phyloP scores from a whole-genome alignment of 495 filamentous ascomycete species.

The Penicillium argentinense region DNA sequence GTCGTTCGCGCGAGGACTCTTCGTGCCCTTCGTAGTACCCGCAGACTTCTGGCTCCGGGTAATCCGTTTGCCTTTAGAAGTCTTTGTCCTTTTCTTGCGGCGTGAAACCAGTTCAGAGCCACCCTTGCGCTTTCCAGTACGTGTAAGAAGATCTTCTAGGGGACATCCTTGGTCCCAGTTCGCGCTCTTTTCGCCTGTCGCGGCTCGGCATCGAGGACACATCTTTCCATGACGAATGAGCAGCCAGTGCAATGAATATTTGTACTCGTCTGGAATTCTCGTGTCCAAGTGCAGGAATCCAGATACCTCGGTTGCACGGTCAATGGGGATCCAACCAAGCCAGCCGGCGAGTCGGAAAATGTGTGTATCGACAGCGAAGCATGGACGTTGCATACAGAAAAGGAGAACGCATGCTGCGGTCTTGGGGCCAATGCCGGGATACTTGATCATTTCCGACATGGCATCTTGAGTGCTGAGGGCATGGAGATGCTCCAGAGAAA shows the following conservation, averaged over 20 bases:
- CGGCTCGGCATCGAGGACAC: slow-evolving; percentile 74
- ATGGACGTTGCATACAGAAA: slow-evolving; percentile 75
- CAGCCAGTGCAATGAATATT: slow-evolving; percentile 85
- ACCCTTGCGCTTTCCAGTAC: slow-evolving; percentile 42
- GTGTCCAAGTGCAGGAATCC: slow-evolving; percentile 77
- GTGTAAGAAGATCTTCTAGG: slow-evolving; percentile 50
- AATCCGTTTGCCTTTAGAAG: too few relatives aligned
- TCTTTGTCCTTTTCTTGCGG: too few relatives aligned
- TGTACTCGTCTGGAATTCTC: slow-evolving; percentile 86
- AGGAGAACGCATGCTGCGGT: slow-evolving; percentile 83
- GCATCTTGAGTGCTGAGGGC: slow-evolving; percentile 64
- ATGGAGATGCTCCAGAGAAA: slow-evolving; percentile 79
- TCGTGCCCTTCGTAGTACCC: too few relatives aligned
- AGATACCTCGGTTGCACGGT: slow-evolving; percentile 62
- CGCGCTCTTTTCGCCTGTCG: slow-evolving; percentile 41
- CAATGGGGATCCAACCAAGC: slow-evolving; percentile 75
- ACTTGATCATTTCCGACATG: slow-evolving; percentile 70
- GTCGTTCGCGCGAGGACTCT: too few relatives aligned
- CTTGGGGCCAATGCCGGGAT: slow-evolving; percentile 87
- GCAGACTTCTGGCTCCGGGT: too few relatives aligned
- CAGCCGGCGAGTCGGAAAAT: slow-evolving; percentile 79
- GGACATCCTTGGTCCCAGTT: slow-evolving; percentile 51
- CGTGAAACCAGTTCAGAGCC: too few relatives aligned
- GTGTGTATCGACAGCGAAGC: slow-evolving; percentile 85
- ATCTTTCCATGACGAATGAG: slow-evolving; percentile 83